Percentiles rank a stretch among this genome's conserved stretches.
Evolutionary conservation across 2,329 filamentous ascomycete species (phyloP).

Genomic region (Parafenestella ontariensis): DNA sequence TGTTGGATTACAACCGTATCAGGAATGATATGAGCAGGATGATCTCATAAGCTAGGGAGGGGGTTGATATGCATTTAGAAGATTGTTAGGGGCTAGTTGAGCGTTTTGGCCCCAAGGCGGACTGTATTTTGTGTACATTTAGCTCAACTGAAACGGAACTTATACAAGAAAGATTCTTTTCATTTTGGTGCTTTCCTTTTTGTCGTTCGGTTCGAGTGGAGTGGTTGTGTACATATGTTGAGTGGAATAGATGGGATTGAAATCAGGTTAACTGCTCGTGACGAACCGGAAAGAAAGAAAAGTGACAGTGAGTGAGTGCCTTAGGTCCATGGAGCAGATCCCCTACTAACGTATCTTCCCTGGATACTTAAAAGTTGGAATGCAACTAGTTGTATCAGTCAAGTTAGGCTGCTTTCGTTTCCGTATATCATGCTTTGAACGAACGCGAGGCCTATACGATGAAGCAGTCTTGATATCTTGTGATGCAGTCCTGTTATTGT

Average conservation of each 20-base stretch:
- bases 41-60: slow-evolving; percentile 50
- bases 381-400: too few relatives aligned
- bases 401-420: too few relatives aligned
- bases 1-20: slow-evolving; percentile 77
- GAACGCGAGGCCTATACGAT: too few relatives aligned
- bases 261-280: background rate
- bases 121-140: slow-evolving; percentile 47
- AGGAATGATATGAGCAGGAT: slow-evolving; percentile 89
- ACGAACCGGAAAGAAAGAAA: too few relatives aligned
- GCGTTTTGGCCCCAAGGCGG: slow-evolving; percentile 26
- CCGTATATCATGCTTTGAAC: too few relatives aligned
- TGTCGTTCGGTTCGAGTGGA: background rate
- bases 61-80: background rate
- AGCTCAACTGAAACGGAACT: slow-evolving; percentile 39
- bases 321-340: too few relatives aligned
- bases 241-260: slow-evolving; percentile 2
- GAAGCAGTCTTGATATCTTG: too few relatives aligned
- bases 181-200: slow-evolving; percentile 12
- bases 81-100: slow-evolving; percentile 9
- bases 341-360: too few relatives aligned
- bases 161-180: slow-evolving; percentile 36
- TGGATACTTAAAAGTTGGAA: too few relatives aligned
- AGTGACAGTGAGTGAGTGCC: too few relatives aligned
- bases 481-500: too few relatives aligned
- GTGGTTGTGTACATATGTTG: slow-evolving; percentile 7